Base-by-base conservation (phyloP, 495 filamentous ascomycete genomes). In the Aspergillus bridgeri region DNA sequence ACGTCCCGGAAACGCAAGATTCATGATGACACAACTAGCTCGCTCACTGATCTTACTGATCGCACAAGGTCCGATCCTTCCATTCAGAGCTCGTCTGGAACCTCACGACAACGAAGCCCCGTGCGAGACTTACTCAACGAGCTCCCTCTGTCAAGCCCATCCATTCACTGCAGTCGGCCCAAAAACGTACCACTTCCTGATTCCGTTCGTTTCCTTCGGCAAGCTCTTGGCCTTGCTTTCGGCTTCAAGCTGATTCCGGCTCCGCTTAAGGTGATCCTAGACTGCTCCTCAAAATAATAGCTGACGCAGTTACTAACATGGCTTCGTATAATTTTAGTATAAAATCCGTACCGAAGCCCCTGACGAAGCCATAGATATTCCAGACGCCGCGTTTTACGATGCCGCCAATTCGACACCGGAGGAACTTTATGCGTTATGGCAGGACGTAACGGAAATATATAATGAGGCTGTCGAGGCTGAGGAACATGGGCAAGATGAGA, bases 401-500 rank as follows among this genome's bases (percentile, higher is more conserved):
- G 3, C 4, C 19, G 19, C 42, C 15, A 13, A 45, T 13, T 45
- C 15, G 15, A 45, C 42, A 3, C 19, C 42, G 11, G 42, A 45
- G 5, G 4, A 45, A 45, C 42, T 45, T 13, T 3, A 45, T 4
- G 19, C 19, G 15, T 13, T 45, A 4, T 45, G 48, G 21, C 48
- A 25, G 21, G 48, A 51, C 22, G n/a, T 51, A 11, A 25, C 4
- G 2, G 48, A 51, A 25, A 51, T 45, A 23, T 51, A 51, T 18
- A 8, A 51, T 23, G 22, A 51, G 18, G 48, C 48, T 2, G 48
- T 22, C 6, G 48, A 51, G 21, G 6, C 7, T 29, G 48, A 51
- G 21, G 48, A 51, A 29, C n/a, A 51, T 25, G 48, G 48, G 9
- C 22, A 51, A 24, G 48, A 51, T 25, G 22, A 51, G 24, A 51